Conservation (phyloP, 179 eudicot genomes). For the Beta macrorhiza region DNA sequence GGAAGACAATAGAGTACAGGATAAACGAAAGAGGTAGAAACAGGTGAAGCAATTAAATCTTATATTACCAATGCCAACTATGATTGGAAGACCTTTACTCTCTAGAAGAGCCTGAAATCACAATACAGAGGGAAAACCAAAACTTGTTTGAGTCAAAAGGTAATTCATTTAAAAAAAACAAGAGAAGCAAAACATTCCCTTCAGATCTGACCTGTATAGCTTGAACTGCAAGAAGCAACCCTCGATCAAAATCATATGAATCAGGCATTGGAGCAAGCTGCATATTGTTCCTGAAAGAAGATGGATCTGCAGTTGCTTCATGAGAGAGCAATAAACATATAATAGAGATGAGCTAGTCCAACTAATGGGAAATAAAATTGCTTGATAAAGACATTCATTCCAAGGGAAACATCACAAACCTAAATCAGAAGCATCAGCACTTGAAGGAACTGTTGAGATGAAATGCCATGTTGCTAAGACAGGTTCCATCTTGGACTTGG, state of each 20-base stretch:
- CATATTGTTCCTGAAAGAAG: constrained; percentile 78
- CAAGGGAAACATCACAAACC: constrained; percentile 46
- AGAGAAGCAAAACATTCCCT: constrained; percentile 1
- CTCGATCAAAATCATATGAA: constrained; percentile 95
- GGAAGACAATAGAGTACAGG: constrained; percentile 10
- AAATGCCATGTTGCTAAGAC: constrained; percentile 91
- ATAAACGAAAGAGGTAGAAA: constrained; percentile 17
- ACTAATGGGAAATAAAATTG: not conserved
- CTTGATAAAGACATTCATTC: constrained; percentile 12
- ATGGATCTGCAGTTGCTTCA: constrained; percentile 87
- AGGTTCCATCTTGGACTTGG: constrained; percentile 90
- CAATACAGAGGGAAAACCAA: constrained; percentile 17
- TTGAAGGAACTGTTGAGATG: constrained; percentile 52
- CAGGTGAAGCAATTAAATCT: not conserved
- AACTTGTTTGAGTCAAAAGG: constrained; percentile 8
- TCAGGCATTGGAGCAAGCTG: constrained; percentile 99
- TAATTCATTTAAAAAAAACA: not conserved
- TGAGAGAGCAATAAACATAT: constrained; percentile 52
- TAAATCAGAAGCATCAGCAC: constrained; percentile 44
- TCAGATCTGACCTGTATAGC: constrained; percentile 72
- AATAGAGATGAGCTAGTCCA: constrained; percentile 16
- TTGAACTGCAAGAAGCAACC: constrained; percentile 97
- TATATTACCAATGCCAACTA: constrained; percentile 91
- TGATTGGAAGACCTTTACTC: constrained; percentile 84
- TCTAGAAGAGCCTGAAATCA: constrained; percentile 82